These are phyloP conservation scores for Obelidium mucronatum DNA, from an alignment of 192 early-diverging fungal species.

Conservation along the genomic window DNA sequence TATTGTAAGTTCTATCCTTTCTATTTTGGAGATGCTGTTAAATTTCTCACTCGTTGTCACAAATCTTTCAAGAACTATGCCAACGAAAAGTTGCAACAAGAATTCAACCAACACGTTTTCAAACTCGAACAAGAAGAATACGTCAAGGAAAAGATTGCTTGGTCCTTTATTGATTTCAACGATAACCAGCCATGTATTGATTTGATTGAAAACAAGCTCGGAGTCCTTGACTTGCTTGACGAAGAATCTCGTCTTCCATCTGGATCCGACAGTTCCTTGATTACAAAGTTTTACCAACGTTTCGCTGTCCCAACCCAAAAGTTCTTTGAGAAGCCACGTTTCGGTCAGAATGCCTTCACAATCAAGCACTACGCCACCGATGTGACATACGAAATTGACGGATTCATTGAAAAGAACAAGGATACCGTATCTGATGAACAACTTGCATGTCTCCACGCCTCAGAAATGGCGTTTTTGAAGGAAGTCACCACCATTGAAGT, in stretches of 20 bases:
- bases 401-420: slow-evolving; percentile 98
- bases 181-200: slow-evolving; percentile 99
- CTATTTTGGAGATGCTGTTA: background rate
- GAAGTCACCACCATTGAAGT: slow-evolving; percentile 81
- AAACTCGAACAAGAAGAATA: slow-evolving; percentile 99
- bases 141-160: slow-evolving; percentile 92
- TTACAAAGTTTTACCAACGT: slow-evolving; percentile 89
- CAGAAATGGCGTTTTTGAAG: slow-evolving; percentile 74
- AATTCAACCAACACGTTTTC: slow-evolving; percentile 99
- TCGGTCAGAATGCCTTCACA: slow-evolving; percentile 86
- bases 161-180: slow-evolving; percentile 99
- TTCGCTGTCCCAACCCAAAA: slow-evolving; percentile 69
- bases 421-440: slow-evolving; percentile 93
- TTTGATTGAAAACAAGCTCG: slow-evolving; percentile 94
- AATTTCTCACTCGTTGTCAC: background rate
- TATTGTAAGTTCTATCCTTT: slow-evolving; percentile 57
- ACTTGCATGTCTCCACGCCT: slow-evolving; percentile 72
- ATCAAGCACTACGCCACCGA: slow-evolving; percentile 96
- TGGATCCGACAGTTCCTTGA: slow-evolving; percentile 83
- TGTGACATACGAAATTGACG: slow-evolving; percentile 92
- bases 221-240: slow-evolving; percentile 94
- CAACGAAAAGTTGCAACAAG: slow-evolving; percentile 98
- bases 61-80: slow-evolving; percentile 60
- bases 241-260: slow-evolving; percentile 90
- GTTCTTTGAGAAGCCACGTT: slow-evolving; percentile 93